Conservation (phyloP, 1,284 basidiomycete genomes). For the Anthracocystis setariae region DNA sequence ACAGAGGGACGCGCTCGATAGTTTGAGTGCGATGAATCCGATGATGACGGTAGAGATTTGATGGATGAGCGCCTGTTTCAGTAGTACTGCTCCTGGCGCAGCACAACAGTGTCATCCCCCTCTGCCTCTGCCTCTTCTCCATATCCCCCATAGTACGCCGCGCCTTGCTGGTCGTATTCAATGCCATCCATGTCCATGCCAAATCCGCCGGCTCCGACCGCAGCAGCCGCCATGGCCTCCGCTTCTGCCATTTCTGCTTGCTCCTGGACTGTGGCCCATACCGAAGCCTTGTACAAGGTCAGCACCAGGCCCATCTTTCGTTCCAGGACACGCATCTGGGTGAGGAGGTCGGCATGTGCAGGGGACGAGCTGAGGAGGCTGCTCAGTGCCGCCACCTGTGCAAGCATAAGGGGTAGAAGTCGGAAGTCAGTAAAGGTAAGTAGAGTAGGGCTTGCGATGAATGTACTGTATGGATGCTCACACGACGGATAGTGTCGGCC, state of each 20-base stretch:
- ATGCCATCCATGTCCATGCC: slow-evolving; percentile 23
- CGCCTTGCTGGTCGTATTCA: background rate
- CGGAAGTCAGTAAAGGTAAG: background rate
- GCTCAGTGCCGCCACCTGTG: slow-evolving; percentile 66
- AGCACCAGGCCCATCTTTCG: slow-evolving; percentile 87
- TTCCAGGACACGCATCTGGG: slow-evolving; percentile 82
- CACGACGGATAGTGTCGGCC: slow-evolving; percentile 58
- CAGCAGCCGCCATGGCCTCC: slow-evolving; percentile 43
- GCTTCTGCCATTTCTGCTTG: slow-evolving; percentile 74
- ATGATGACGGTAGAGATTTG: too few relatives aligned
- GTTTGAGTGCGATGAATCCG: too few relatives aligned
- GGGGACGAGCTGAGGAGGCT: slow-evolving; percentile 70
- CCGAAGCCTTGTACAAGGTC: slow-evolving; percentile 87
- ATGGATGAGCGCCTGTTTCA: slow-evolving; percentile 5
- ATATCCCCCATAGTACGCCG: slow-evolving; percentile 12
- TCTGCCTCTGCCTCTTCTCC: slow-evolving; percentile 9
- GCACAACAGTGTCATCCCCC: slow-evolving; percentile 42
- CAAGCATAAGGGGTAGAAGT: slow-evolving; percentile 41
- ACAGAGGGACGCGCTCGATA: too few relatives aligned
- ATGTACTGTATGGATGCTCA: too few relatives aligned
- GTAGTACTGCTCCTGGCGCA: slow-evolving; percentile 39
- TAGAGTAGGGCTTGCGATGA: too few relatives aligned
- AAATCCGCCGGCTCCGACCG: slow-evolving; percentile 19
- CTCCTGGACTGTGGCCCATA: slow-evolving; percentile 92
- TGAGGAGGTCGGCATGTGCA: slow-evolving; percentile 81